Conservation (phyloP, 2,329 filamentous ascomycete genomes). For the Diaporthe nobilis region DNA sequence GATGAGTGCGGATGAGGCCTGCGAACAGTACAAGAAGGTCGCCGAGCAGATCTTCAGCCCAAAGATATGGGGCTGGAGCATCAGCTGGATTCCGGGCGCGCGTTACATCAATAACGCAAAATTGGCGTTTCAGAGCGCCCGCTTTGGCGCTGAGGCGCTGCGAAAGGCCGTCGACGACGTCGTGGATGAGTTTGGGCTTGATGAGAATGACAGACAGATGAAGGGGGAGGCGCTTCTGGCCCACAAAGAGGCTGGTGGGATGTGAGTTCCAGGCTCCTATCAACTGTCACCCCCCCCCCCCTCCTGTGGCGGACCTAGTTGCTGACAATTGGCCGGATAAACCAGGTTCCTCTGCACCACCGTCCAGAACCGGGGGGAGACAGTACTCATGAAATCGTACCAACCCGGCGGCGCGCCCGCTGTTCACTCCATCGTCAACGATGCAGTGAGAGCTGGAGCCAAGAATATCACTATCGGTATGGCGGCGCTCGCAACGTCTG, state of each 20-base stretch:
- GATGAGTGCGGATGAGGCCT: not conserved
- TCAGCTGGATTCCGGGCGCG: not conserved
- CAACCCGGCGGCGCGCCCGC: not conserved
- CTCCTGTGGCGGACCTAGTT: not conserved
- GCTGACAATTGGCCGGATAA: not conserved
- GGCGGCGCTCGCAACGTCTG: not conserved
- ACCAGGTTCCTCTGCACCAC: not conserved
- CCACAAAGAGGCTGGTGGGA: not conserved
- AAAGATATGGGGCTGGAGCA: not conserved
- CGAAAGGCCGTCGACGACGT: not conserved
- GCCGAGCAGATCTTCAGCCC: constrained; percentile 10
- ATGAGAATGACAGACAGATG: not conserved
- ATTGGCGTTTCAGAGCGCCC: not conserved
- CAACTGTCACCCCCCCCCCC: not conserved
- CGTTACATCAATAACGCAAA: not conserved
- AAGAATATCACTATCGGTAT: not conserved
- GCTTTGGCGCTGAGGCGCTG: constrained; percentile 3
- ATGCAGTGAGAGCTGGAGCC: not conserved
- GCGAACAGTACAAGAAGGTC: not conserved
- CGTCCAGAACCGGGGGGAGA: not conserved
- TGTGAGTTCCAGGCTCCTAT: not conserved
- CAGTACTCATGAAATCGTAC: not conserved
- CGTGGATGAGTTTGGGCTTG: not conserved
- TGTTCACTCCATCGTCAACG: not conserved
- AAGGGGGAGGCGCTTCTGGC: not conserved